phyloP scores from a whole-genome alignment of 2,329 filamentous ascomycete genomes.

The Pyricularia grisea region DNA sequence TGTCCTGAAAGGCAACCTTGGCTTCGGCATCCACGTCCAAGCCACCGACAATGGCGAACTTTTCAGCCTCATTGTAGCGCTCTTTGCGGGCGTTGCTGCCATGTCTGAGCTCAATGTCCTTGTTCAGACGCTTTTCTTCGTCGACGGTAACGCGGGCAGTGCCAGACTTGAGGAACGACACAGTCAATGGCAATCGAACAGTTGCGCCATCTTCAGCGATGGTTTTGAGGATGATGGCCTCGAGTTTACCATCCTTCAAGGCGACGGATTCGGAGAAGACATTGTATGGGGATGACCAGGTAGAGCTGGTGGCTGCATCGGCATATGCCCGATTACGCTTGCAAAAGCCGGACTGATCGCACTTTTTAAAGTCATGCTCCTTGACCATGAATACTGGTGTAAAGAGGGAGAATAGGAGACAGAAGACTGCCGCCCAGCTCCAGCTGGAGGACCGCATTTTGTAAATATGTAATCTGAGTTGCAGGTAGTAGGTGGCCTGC shows the following conservation, averaged over 20 bases:
- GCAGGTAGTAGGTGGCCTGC: background rate
- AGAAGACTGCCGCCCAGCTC: background rate
- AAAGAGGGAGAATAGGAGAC: background rate
- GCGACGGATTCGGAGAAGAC: constrained; percentile 62
- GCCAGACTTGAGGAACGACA: constrained; percentile 86
- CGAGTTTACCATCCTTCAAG: constrained; percentile 71
- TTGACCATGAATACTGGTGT: constrained; percentile 66
- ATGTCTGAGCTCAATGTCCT: constrained; percentile 80
- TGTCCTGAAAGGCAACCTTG: constrained; percentile 55
- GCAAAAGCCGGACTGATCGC: constrained; percentile 92
- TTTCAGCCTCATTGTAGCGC: constrained; percentile 83
- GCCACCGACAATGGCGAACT: constrained; percentile 80
- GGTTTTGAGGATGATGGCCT: constrained; percentile 74
- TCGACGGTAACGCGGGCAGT: constrained; percentile 81
- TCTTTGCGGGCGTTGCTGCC: constrained; percentile 80
- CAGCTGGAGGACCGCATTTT: constrained; percentile 2
- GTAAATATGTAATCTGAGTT: background rate
- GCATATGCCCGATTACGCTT: constrained; percentile 88
- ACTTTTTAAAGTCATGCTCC: constrained; percentile 95
- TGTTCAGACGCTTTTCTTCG: constrained; percentile 82
- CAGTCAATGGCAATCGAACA: constrained; percentile 69
- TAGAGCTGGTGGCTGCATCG: constrained; percentile 58
- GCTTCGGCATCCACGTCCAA: constrained; percentile 68
- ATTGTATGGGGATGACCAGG: constrained; percentile 74
- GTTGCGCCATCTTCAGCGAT: constrained; percentile 56